Evolutionary conservation across 805 yeast species (phyloP), one percentile per base, ranked within the genome.

Genomic region (Monosporozyma servazzii): DNA sequence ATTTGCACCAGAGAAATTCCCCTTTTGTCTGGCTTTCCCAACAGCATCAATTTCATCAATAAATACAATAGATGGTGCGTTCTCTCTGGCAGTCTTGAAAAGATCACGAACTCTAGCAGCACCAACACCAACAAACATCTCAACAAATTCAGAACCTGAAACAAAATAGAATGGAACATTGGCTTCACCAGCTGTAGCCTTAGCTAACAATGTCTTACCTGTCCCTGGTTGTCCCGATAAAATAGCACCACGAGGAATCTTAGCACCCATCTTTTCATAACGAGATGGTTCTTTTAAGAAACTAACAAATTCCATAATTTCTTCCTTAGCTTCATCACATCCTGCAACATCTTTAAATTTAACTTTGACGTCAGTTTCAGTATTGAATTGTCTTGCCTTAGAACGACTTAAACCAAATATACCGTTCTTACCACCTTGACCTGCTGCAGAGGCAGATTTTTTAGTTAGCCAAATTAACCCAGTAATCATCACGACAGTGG

Each of bases 21-120:
- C 89, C 68, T 82, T 82, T n/a, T 84, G 79, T 59, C 90, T 79
- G 45, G 89, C 88, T 63, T 89, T 88, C 62, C 99, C 99, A 64
- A 93, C 95, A n/a, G 99, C 99, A 75, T 93, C 99, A 56, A 93
- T 93, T 72, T 93, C 99, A 74, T 93, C 99, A 48, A 93, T 90
- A 61, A 93, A 95, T n/a, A 93, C 81, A 62, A 93, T 93, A 36
- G 95, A 77, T 15, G 99, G 99, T 0, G 99, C 96, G 69, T 84
- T 81, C 65, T 87, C 88, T 62, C 98, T 79, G 1, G 99, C 99
- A 29, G 87, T 86, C 56, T 84, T 79, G 73, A 93, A 93, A 60
- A 93, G 74, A 68, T 93, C 99, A 67, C 99, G 89, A 29, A 93
- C 99, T 68, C 99, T 81, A 17, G 96, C 86, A 1, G 99, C 98